Evolutionary conservation across 164 flowering plant genomes (phyloP).

Genomic region (Sextonia rubra): DNA sequence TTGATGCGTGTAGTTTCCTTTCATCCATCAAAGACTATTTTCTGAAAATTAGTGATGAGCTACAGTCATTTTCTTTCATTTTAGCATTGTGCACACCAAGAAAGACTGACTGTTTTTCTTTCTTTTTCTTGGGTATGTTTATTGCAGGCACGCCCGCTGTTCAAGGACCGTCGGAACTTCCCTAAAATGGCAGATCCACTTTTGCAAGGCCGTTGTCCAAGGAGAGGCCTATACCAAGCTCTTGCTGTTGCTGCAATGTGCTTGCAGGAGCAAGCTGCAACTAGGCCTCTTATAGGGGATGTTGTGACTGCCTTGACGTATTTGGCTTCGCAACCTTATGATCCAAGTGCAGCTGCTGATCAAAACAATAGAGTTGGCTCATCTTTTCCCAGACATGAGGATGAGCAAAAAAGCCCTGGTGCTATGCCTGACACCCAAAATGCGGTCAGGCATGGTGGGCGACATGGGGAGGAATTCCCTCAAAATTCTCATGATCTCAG

Average conservation of each 20-base stretch:
- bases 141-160: slow-evolving; percentile 83
- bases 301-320: slow-evolving; percentile 92
- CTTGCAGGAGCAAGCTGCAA: slow-evolving; percentile 91
- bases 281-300: slow-evolving; percentile 89
- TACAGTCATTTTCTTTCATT: neutral
- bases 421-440: slow-evolving; percentile 51
- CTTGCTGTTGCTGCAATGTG: slow-evolving; percentile 98
- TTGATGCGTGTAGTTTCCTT: neutral
- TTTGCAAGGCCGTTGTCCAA: slow-evolving; percentile 81
- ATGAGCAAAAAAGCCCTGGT: slow-evolving; percentile 36
- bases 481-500: slow-evolving; percentile 67
- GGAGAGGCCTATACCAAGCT: slow-evolving; percentile 93
- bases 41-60: neutral
- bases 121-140: neutral
- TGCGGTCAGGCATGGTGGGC: slow-evolving; percentile 21
- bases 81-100: neutral
- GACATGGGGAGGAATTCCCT: slow-evolving; percentile 51
- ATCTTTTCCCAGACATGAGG: slow-evolving; percentile 51
- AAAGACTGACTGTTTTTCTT: neutral
- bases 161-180: slow-evolving; percentile 86
- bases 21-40: neutral
- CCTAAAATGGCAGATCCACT: slow-evolving; percentile 95
- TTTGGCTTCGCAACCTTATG: slow-evolving; percentile 83
- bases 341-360: slow-evolving; percentile 48
- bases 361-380: slow-evolving; percentile 50